Conservation (phyloP, 805 yeast species). For the Naumovozyma dairenensis region DNA sequence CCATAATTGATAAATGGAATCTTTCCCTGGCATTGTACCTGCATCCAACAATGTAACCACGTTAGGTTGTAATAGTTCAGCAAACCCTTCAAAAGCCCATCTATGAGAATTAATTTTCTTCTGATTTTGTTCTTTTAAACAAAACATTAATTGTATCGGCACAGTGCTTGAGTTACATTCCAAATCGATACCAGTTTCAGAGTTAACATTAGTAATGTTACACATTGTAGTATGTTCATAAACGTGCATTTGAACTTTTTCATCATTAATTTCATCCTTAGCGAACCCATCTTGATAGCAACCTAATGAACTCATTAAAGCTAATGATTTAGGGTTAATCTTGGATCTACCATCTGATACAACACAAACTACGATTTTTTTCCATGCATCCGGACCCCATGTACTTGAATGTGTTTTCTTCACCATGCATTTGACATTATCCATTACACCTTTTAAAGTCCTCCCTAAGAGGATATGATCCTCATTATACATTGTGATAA, state of each 20-base stretch:
- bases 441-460: constrained; percentile 84
- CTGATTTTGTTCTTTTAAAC: constrained; percentile 80
- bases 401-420: constrained; percentile 54
- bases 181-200: constrained; percentile 52
- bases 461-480: constrained; percentile 72
- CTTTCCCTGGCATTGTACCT: constrained; percentile 83
- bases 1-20: constrained; percentile 85
- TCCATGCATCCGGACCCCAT: constrained; percentile 98
- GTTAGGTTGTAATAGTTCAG: constrained; percentile 70
- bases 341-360: constrained; percentile 89
- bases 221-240: constrained; percentile 92
- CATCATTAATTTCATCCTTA: constrained; percentile 76
- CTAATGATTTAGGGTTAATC: constrained; percentile 67
- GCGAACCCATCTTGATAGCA: constrained; percentile 95
- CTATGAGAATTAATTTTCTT: constrained; percentile 91
- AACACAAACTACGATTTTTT: constrained; percentile 79
- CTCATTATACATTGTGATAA: constrained; percentile 85
- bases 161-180: constrained; percentile 38
- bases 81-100: constrained; percentile 94
- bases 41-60: constrained; percentile 83
- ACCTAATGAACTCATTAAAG: constrained; percentile 77
- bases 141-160: constrained; percentile 84
- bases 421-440: constrained; percentile 67
- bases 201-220: constrained; percentile 58
- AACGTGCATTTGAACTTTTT: constrained; percentile 73